phyloP scores from a whole-genome alignment of 108 stramenopile species.

The Cylindrotheca closterium region DNA sequence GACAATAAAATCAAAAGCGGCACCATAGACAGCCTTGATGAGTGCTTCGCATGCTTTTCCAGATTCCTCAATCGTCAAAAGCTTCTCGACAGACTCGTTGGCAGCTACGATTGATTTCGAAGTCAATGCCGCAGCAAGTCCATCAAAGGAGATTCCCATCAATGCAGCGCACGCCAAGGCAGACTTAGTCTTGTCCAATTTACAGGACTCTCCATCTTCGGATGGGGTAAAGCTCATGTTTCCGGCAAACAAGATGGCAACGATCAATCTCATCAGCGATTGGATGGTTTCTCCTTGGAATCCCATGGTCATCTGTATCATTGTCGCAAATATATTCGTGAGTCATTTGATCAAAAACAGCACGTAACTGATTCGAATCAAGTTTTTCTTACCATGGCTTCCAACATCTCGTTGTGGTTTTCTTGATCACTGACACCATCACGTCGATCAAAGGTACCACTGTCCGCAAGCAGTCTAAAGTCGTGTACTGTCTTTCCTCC shows the following conservation, averaged over 20 bases:
- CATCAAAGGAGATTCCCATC: slow-evolving; percentile 70
- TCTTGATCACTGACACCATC: slow-evolving; percentile 85
- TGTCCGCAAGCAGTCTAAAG: slow-evolving; percentile 64
- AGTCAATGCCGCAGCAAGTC: slow-evolving; percentile 79
- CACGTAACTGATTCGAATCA: background rate
- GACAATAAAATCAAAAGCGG: slow-evolving; percentile 92
- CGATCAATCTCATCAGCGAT: slow-evolving; percentile 69
- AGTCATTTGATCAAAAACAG: background rate
- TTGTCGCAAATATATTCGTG: background rate
- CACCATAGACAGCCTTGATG: slow-evolving; percentile 92
- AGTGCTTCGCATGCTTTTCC: slow-evolving; percentile 89
- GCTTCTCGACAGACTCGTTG: slow-evolving; percentile 69
- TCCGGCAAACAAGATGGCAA: slow-evolving; percentile 76
- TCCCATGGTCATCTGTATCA: slow-evolving; percentile 68
- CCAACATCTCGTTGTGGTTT: slow-evolving; percentile 76
- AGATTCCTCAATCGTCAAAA: slow-evolving; percentile 73
- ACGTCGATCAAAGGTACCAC: slow-evolving; percentile 75
- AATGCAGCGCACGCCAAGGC: slow-evolving; percentile 68
- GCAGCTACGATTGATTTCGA: slow-evolving; percentile 74
- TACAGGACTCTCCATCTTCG: slow-evolving; percentile 65
- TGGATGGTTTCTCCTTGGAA: slow-evolving; percentile 61
- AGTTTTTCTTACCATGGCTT: slow-evolving; percentile 76
- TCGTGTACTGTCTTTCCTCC: slow-evolving; percentile 45
- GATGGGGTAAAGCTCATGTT: slow-evolving; percentile 80
- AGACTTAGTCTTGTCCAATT: slow-evolving; percentile 62